These are phyloP conservation scores for Ilex asprella DNA, from an alignment of 257 asterid genomes.

Conservation along the genomic window DNA sequence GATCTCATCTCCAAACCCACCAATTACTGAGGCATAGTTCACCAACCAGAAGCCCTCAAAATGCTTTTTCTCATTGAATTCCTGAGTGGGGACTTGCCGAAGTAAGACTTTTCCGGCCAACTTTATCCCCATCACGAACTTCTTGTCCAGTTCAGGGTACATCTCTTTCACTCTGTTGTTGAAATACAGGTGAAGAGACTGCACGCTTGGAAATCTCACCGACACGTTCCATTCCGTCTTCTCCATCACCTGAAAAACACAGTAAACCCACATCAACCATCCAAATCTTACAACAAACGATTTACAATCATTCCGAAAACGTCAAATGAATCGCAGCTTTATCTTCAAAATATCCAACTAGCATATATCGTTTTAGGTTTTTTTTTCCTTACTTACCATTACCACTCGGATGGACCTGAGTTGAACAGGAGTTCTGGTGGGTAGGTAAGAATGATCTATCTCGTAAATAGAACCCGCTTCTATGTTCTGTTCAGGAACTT, in stretches of 20 bases:
- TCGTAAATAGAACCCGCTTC: conserved; percentile 59
- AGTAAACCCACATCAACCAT: background rate
- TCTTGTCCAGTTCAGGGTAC: conserved; percentile 80
- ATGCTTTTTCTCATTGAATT: conserved; percentile 45
- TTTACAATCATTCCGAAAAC: background rate
- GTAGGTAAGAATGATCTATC: conserved; percentile 62
- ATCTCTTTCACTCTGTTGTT: conserved; percentile 52
- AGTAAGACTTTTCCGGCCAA: conserved; percentile 57
- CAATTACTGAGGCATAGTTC: conserved; percentile 11
- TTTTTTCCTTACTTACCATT: conserved; percentile 37
- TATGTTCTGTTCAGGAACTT: conserved; percentile 20
- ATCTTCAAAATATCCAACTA: background rate
- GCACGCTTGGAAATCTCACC: conserved; percentile 70
- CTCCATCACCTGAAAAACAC: conserved; percentile 60
- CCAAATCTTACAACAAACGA: background rate
- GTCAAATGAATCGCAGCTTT: background rate
- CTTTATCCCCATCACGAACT: conserved; percentile 61
- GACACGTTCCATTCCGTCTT: conserved; percentile 49
- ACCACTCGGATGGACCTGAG: conserved; percentile 70
- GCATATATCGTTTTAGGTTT: background rate
- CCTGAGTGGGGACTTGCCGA: conserved; percentile 41
- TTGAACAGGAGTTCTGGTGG: conserved; percentile 63
- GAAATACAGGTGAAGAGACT: conserved; percentile 56
- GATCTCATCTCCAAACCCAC: conserved; percentile 13
- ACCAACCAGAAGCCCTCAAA: conserved; percentile 57